Evolutionary conservation across 805 yeast species (phyloP).

Genomic region (Metschnikowia lochheadii): DNA sequence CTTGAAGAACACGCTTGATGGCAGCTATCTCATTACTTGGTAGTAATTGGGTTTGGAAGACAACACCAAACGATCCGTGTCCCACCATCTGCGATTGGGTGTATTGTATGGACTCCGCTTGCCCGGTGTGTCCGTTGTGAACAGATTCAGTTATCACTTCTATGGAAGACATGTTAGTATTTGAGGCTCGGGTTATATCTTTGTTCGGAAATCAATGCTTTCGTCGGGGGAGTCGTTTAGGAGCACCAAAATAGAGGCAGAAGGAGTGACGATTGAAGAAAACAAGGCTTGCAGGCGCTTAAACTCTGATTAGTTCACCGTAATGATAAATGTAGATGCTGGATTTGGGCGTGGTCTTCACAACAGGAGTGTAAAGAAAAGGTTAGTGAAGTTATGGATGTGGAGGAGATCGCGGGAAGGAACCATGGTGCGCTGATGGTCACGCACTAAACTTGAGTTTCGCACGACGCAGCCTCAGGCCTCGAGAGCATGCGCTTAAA

Average conservation of each 20-base stretch:
- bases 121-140: conserved; percentile 68
- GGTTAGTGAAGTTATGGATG: conserved; percentile 4
- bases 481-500: conserved; percentile 1
- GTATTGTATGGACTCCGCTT: conserved; percentile 58
- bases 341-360: background rate
- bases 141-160: conserved; percentile 59
- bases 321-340: background rate
- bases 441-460: conserved; percentile 17
- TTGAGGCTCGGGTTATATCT: background rate
- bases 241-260: background rate
- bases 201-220: conserved; percentile 1
- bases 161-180: conserved; percentile 43
- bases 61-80: conserved; percentile 99
- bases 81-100: conserved; percentile 89
- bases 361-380: conserved; percentile 3
- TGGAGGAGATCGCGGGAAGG: conserved; percentile 16
- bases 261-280: background rate
- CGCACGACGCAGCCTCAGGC: conserved; percentile 11
- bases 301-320: background rate
- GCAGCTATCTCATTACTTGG: conserved; percentile 82
- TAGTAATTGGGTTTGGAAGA: conserved; percentile 77
- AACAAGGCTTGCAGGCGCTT: background rate
- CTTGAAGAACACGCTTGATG: conserved; percentile 94
- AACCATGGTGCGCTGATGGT: conserved; percentile 12
- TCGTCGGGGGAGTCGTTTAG: background rate